These are phyloP conservation scores for Aquilaria yunnanensis DNA, from an alignment of 345 rosid species.

Conservation along the genomic window DNA sequence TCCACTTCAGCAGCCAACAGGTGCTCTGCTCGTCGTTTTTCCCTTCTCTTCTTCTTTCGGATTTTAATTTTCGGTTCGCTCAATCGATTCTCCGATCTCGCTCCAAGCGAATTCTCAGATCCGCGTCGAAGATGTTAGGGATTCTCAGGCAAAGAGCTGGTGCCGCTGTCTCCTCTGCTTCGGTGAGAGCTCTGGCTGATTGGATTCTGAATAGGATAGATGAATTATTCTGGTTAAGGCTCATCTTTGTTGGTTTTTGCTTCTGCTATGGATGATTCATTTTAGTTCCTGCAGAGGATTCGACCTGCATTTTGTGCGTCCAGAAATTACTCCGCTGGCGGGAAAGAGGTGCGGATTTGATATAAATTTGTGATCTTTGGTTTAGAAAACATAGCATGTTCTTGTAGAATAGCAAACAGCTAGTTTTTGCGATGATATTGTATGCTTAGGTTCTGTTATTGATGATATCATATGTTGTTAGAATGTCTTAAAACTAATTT, in stretches of 20 bases:
- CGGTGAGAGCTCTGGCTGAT: not conserved
- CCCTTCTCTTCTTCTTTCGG: too few relatives aligned
- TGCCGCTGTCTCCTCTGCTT: slow-evolving; percentile 15
- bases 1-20: too few relatives aligned
- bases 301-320: slow-evolving; percentile 28
- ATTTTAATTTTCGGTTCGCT: too few relatives aligned
- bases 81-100: too few relatives aligned
- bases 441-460: not conserved
- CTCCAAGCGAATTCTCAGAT: not conserved
- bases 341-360: slow-evolving; percentile 36
- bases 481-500: not conserved
- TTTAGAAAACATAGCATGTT: too few relatives aligned
- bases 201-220: not conserved
- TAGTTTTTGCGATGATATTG: not conserved
- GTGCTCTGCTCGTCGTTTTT: too few relatives aligned
- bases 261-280: slow-evolving; percentile 7
- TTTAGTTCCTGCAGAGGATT: slow-evolving; percentile 29
- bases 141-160: slow-evolving; percentile 36
- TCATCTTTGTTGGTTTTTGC: not conserved
- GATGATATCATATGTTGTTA: not conserved
- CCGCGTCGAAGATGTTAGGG: slow-evolving; percentile 36
- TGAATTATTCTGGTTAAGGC: not conserved
- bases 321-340: slow-evolving; percentile 50
- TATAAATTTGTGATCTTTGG: not conserved
- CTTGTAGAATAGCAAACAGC: not conserved